These are phyloP conservation scores for Trichosporon sp. DNA, from an alignment of 1,284 basidiomycete genomes.

Conservation along the genomic window DNA sequence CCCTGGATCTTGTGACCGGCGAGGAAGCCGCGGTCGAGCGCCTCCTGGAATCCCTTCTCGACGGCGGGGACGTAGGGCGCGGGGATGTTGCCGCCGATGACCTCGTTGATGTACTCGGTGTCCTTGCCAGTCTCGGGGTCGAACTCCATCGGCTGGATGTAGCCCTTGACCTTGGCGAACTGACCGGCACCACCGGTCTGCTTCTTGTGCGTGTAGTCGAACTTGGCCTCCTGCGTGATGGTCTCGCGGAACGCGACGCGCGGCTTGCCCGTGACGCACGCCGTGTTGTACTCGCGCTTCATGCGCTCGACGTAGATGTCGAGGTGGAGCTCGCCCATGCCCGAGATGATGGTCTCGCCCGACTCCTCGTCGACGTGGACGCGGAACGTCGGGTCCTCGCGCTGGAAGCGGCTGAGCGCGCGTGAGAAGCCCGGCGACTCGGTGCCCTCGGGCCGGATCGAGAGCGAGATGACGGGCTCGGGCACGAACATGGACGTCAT, in stretches of 20 bases:
- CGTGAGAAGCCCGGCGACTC: conserved; percentile 96
- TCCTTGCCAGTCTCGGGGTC: conserved; percentile 79
- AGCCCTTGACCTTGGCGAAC: conserved; percentile 87
- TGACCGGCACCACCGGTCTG: conserved; percentile 97
- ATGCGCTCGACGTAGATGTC: conserved; percentile 99
- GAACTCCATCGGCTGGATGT: conserved; percentile 84
- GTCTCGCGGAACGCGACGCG: conserved; percentile 97
- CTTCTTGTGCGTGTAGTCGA: conserved; percentile 96
- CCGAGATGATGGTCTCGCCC: conserved; percentile 99
- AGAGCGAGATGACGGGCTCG: conserved; percentile 94
- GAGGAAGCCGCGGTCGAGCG: conserved; percentile 83
- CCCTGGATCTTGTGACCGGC: conserved; percentile 86
- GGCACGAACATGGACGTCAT: conserved; percentile 99
- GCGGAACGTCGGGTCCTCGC: conserved; percentile 98
- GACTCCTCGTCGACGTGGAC: conserved; percentile 92
- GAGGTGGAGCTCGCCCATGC: conserved; percentile 98
- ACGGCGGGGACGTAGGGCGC: conserved; percentile 88
- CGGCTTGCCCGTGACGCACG: conserved; percentile 91
- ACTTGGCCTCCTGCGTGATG: conserved; percentile 73
- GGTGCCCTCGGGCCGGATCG: conserved; percentile 84
- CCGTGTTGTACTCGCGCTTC: conserved; percentile 94
- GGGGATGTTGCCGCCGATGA: conserved; percentile 91
- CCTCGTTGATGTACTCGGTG: conserved; percentile 77
- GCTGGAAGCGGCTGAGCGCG: conserved; percentile 95
- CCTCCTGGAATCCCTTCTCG: conserved; percentile 97